Base-by-base conservation (phyloP, 306 rosid genomes). In the Glycine soja region DNA sequence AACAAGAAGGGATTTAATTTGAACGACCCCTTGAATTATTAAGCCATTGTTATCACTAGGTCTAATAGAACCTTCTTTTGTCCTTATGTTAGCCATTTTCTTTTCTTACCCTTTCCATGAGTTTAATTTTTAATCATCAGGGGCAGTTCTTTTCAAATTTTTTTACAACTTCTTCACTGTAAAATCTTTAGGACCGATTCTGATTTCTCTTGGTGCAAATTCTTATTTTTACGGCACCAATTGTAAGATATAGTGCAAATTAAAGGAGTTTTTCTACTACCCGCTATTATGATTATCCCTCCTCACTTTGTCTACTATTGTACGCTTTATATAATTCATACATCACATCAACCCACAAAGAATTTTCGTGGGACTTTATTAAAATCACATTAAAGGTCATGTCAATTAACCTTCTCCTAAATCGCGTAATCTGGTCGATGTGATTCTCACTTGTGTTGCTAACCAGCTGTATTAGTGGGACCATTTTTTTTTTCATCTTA, bases 391-490 rank as follows among this genome's bases (percentile, higher is more conserved):
- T 83, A 84, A 80, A 87, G 69, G 93, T 91, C 88, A 88, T 90
- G 82, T 91, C 97, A 90, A 87, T 88, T 90, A 80, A 71, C 48
- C 86, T 56, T 81, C 72, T 86, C 15, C 86, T 81, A 85, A 86
- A 76, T 86, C 53, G 62, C 62, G 72, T 74, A 90, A 94, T 89
- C 92, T 88, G 82, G 52, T 83, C 81, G 90, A 88, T 86, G 75
- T 94, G 94, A 90, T 88, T 89, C 87, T 88, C 70, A 74, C 79
- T 83, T 80, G 81, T 81, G 94, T 89, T 90, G 95, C 90, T 85
- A 91, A 91, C 89, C 97, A 95, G 98, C 98, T 95, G 98, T 89
- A 47, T 85, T 70, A 85, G 91, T 92, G 87, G 92, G 86, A 84
- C 77, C 83, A 76, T 70, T 81, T 52, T 19, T 42, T n/a, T 42